Percentiles rank a stretch among this genome's conserved stretches.
These are phyloP conservation scores for Claviceps sp. DNA, from an alignment of 2,329 filamentous ascomycete genomes.

Conservation along the genomic window DNA sequence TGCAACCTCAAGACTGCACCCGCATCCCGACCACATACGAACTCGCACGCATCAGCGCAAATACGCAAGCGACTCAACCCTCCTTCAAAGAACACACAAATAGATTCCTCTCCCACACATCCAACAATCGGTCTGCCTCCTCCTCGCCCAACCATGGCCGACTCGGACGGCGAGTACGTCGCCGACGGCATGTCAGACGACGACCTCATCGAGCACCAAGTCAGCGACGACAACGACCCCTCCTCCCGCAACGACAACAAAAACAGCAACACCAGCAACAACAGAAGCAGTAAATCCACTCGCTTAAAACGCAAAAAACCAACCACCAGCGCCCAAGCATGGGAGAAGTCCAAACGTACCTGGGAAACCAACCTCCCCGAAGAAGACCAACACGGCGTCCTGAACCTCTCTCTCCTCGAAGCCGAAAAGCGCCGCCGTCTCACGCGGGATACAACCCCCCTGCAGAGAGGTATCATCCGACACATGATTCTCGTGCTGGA, in stretches of 20 bases:
- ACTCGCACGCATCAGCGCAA: neutral
- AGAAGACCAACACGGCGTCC: conserved; percentile 66
- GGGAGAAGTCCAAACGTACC: conserved; percentile 53
- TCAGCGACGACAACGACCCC: conserved; percentile 25
- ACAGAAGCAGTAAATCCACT: conserved; percentile 13
- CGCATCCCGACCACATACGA: neutral
- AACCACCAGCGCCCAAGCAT: conserved; percentile 39
- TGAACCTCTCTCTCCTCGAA: conserved; percentile 67
- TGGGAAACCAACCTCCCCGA: conserved; percentile 56
- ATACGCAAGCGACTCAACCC: neutral
- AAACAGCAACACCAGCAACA: neutral
- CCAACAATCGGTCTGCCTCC: neutral
- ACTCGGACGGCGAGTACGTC: conserved; percentile 60
- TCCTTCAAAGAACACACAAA: neutral
- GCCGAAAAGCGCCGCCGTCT: conserved; percentile 70
- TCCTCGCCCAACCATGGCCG: conserved; percentile 39
- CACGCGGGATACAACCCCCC: conserved; percentile 82
- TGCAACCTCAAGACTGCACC: neutral
- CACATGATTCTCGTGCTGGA: conserved; percentile 86
- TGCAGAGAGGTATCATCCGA: conserved; percentile 96
- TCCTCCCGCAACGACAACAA: conserved; percentile 11
- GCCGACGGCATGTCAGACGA: conserved; percentile 51
- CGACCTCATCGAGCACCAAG: conserved; percentile 40
- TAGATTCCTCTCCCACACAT: neutral
- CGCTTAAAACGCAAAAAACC: conserved; percentile 18